Conservation (phyloP, 805 yeast species). For the Grigorovia humatica region DNA sequence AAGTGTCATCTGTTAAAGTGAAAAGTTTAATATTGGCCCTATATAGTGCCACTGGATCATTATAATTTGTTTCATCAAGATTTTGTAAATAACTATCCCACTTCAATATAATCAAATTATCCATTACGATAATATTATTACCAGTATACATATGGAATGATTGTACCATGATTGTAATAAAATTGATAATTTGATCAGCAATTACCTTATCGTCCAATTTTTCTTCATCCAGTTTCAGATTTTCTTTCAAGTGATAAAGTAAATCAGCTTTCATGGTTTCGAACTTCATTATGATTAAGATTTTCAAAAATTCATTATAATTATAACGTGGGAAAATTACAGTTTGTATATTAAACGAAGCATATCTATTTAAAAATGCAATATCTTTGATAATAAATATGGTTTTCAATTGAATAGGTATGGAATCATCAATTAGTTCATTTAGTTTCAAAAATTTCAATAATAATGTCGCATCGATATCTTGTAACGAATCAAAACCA, state of each 20-base stretch:
- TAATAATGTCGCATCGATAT: constrained; percentile 22
- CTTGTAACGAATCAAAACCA: constrained; percentile 26
- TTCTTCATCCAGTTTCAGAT: background rate
- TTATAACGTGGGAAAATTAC: constrained; percentile 24
- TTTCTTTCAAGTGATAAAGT: background rate
- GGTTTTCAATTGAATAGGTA: constrained; percentile 11
- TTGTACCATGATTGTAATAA: constrained; percentile 22
- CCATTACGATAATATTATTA: constrained; percentile 18
- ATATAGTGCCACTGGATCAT: constrained; percentile 23
- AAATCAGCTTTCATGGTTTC: constrained; percentile 8
- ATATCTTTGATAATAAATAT: constrained; percentile 19
- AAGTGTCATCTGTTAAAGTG: constrained; percentile 26
- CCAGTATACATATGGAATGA: constrained; percentile 28
- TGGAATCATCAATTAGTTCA: constrained; percentile 12
- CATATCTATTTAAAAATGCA: constrained; percentile 18
- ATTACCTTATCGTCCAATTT: background rate
- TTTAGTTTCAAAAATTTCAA: constrained; percentile 19
- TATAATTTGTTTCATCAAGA: constrained; percentile 13
- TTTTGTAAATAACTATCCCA: constrained; percentile 19
- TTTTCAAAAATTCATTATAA: constrained; percentile 14
- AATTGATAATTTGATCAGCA: constrained; percentile 10
- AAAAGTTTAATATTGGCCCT: constrained; percentile 25
- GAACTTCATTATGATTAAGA: constrained; percentile 12
- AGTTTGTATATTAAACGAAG: constrained; percentile 20
- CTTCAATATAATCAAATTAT: constrained; percentile 23